phyloP scores from a whole-genome alignment of 495 filamentous ascomycete genomes.

The Hypoxylon lienhwacheense region DNA sequence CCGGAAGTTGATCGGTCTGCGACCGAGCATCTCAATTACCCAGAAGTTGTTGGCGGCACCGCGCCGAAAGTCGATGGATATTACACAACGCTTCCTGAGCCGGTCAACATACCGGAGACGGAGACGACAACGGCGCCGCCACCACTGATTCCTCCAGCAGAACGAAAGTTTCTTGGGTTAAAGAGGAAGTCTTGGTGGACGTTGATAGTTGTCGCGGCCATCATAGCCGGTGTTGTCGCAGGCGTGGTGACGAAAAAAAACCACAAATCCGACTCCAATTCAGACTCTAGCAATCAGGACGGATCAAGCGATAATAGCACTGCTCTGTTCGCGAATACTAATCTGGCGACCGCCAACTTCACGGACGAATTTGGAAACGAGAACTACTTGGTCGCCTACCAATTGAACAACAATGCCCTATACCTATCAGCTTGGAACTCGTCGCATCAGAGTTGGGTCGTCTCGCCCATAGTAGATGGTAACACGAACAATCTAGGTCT shows the following conservation, averaged over 20 bases:
- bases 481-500: conserved; percentile 26
- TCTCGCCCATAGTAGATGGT: conserved; percentile 33
- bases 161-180: conserved; percentile 31
- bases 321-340: conserved; percentile 26
- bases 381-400: conserved; percentile 34
- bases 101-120: not conserved
- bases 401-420: conserved; percentile 35
- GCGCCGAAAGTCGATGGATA: conserved; percentile 9
- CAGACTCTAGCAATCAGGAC: not conserved
- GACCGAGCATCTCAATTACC: conserved; percentile 21
- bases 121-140: not conserved
- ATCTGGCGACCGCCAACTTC: conserved; percentile 36
- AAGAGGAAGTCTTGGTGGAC: conserved; percentile 29
- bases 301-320: not conserved
- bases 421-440: conserved; percentile 36
- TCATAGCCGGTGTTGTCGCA: conserved; percentile 30
- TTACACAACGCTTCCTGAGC: conserved; percentile 22
- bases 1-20: conserved; percentile 27
- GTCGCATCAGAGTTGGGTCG: conserved; percentile 30
- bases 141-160: not conserved
- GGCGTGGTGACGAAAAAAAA: conserved; percentile 16
- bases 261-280: not conserved
- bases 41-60: conserved; percentile 17
- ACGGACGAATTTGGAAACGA: conserved; percentile 31
- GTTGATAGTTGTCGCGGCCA: conserved; percentile 19